Percentiles rank a stretch among this genome's conserved stretches.
phyloP scores from a whole-genome alignment of 106 monocot species.

The Xerophyta viscosa region DNA sequence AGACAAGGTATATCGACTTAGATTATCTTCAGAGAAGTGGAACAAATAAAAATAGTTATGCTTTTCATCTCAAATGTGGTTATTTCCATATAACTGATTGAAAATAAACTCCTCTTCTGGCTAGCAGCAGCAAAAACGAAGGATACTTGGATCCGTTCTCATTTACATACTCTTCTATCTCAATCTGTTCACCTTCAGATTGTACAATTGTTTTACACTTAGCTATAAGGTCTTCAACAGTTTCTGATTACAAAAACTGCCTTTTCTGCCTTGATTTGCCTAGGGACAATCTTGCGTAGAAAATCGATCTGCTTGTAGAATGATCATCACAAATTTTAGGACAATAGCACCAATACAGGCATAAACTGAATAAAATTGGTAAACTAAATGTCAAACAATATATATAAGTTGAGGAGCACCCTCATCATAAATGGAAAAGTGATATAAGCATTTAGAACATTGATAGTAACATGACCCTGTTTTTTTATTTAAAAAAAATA shows the following conservation, averaged over 20 bases:
- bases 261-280: constrained; percentile 90
- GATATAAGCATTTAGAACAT: too few relatives aligned
- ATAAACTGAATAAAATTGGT: too few relatives aligned
- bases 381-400: too few relatives aligned
- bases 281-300: constrained; percentile 72
- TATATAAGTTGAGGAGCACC: too few relatives aligned
- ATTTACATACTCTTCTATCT: constrained; percentile 92
- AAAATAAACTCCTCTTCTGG: constrained; percentile 88
- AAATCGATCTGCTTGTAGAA: constrained; percentile 51
- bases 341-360: too few relatives aligned
- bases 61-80: not conserved
- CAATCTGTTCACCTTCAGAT: constrained; percentile 80
- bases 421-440: too few relatives aligned
- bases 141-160: constrained; percentile 94
- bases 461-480: too few relatives aligned
- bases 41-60: too few relatives aligned
- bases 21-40: too few relatives aligned
- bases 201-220: constrained; percentile 93
- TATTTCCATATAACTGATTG: not conserved
- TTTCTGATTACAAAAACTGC: constrained; percentile 74
- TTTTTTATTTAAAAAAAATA: too few relatives aligned
- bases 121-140: constrained; percentile 91
- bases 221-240: constrained; percentile 86
- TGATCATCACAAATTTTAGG: too few relatives aligned
- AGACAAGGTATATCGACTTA: too few relatives aligned